A percentile compares a stretch with the other conserved stretches of the same genome.
These are phyloP conservation scores for Coemansia sp. DNA, from an alignment of 192 early-diverging fungal genomes.

Conservation along the genomic window DNA sequence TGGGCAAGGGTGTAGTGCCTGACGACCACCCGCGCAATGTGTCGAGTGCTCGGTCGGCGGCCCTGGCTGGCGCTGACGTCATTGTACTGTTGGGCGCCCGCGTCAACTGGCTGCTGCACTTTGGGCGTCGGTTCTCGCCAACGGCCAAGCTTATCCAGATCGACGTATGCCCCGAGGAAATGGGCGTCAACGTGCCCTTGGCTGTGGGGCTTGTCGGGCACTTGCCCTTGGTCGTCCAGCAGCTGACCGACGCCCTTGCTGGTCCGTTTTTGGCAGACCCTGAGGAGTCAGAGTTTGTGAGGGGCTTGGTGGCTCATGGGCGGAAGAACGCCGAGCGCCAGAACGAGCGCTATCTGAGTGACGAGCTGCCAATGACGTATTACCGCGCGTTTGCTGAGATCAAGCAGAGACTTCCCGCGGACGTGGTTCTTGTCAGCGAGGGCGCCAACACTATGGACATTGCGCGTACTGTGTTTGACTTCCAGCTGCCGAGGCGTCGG, in stretches of 20 bases:
- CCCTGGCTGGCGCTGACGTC: conserved; percentile 69
- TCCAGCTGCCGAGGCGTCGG: conserved; percentile 62
- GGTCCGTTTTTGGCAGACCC: conserved; percentile 27
- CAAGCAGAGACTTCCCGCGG: conserved; percentile 58
- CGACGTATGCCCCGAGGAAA: conserved; percentile 69
- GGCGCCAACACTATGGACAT: conserved; percentile 85
- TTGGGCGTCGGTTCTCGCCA: conserved; percentile 60
- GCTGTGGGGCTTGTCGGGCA: conserved; percentile 65
- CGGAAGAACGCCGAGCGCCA: conserved; percentile 55
- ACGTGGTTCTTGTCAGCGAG: conserved; percentile 68
- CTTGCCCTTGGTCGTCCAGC: conserved; percentile 59
- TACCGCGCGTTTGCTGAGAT: conserved; percentile 71
- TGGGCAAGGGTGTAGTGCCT: conserved; percentile 72
- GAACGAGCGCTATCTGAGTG: conserved; percentile 41
- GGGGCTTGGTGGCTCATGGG: conserved; percentile 33
- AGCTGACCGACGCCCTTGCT: conserved; percentile 45
- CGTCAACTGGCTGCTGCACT: conserved; percentile 79
- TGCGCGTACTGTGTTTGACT: conserved; percentile 70
- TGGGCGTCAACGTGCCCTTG: conserved; percentile 59
- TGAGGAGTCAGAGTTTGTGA: conserved; percentile 26
- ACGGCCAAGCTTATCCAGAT: conserved; percentile 72
- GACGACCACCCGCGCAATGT: conserved; percentile 66
- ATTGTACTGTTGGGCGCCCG: conserved; percentile 68
- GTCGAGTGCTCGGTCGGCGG: conserved; percentile 66
- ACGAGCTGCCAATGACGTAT: conserved; percentile 63